phyloP scores from a whole-genome alignment of 177 flowering plant species.

The Telopea speciosissima region DNA sequence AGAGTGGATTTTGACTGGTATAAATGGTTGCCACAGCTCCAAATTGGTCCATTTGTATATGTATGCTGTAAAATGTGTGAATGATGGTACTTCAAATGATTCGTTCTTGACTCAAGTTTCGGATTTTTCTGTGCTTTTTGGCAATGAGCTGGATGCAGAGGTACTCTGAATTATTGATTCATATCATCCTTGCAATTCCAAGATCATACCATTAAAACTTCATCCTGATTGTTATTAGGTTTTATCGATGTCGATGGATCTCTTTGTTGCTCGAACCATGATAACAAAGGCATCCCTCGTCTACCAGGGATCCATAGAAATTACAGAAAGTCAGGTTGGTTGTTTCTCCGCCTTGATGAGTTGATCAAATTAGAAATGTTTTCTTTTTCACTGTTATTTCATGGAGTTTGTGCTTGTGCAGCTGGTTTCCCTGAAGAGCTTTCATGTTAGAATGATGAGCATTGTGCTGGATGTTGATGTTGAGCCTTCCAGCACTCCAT shows the following conservation, averaged over 20 bases:
- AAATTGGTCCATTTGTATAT: constrained; percentile 57
- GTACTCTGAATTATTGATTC: constrained; percentile 23
- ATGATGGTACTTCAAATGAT: constrained; percentile 69
- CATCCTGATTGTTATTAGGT: constrained; percentile 39
- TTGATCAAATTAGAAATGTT: background rate
- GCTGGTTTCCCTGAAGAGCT: constrained; percentile 82
- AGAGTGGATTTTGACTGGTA: constrained; percentile 88
- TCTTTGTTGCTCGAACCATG: constrained; percentile 95
- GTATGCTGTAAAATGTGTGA: constrained; percentile 68
- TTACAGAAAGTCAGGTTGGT: constrained; percentile 67
- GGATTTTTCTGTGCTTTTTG: constrained; percentile 87
- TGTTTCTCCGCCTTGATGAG: background rate
- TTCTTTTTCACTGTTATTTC: background rate
- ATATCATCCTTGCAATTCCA: background rate
- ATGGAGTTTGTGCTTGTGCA: constrained; percentile 25
- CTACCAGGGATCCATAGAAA: constrained; percentile 56
- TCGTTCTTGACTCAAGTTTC: constrained; percentile 76
- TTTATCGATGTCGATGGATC: constrained; percentile 99
- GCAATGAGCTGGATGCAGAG: constrained; percentile 99
- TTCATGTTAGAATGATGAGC: constrained; percentile 98
- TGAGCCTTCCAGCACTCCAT: constrained; percentile 93
- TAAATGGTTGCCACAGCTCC: constrained; percentile 39
- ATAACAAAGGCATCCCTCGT: constrained; percentile 78
- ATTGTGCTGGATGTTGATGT: constrained; percentile 99
- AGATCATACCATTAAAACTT: constrained; percentile 4